Conservation (phyloP, 306 rosid species). For the Cyamopsis tetragonoloba region DNA sequence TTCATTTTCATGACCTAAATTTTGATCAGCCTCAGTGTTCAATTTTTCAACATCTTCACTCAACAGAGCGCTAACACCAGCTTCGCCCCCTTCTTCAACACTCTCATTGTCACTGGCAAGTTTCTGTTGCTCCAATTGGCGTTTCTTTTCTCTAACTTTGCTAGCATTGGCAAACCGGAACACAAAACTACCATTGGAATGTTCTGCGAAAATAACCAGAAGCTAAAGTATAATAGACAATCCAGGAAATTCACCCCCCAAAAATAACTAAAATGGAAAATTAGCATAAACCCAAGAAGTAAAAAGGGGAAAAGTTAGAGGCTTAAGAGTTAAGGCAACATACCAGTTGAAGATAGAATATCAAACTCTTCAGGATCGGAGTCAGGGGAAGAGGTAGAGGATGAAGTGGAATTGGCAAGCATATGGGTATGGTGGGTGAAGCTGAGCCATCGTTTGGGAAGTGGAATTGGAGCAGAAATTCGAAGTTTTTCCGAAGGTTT, state of each 20-base stretch:
- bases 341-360: slow-evolving; percentile 48
- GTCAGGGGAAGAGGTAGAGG: slow-evolving; percentile 31
- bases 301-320: not conserved
- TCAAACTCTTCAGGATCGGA: slow-evolving; percentile 34
- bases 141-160: slow-evolving; percentile 31
- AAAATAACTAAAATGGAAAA: slow-evolving; percentile 11
- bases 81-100: slow-evolving; percentile 24
- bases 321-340: slow-evolving; percentile 17
- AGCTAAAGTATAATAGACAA: not conserved
- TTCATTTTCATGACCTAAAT: slow-evolving; percentile 23
- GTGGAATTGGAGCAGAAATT: slow-evolving; percentile 24
- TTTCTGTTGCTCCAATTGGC: slow-evolving; percentile 20
- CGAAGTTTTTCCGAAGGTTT: slow-evolving; percentile 21
- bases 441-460: slow-evolving; percentile 17
- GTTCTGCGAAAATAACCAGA: slow-evolving; percentile 44
- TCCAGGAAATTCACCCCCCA: not conserved
- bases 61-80: slow-evolving; percentile 2
- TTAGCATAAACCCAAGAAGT: not conserved
- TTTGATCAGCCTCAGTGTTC: slow-evolving; percentile 20
- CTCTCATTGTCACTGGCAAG: slow-evolving; percentile 16
- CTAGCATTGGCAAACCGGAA: slow-evolving; percentile 47
- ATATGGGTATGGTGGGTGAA: slow-evolving; percentile 17
- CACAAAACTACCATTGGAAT: slow-evolving; percentile 53
- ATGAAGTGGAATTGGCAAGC: slow-evolving; percentile 30
- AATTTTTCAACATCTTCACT: slow-evolving; percentile 29